phyloP scores from a whole-genome alignment of 2,329 filamentous ascomycete species.

The Sclerotinia glacialis region DNA sequence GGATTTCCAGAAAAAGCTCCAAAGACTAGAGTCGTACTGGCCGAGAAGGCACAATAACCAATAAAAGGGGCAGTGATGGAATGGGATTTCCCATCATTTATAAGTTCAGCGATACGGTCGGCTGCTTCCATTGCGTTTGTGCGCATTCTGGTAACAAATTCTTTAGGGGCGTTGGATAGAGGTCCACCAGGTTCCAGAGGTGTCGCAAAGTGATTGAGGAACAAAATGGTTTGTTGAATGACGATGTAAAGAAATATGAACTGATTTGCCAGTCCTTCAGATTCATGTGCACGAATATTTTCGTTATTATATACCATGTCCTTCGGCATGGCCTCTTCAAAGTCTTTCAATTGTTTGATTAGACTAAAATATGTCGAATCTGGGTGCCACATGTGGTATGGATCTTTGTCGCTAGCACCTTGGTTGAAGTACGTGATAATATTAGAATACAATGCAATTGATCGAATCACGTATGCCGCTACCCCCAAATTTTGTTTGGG shows the following conservation, averaged over 20 bases:
- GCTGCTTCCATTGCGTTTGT: constrained; percentile 78
- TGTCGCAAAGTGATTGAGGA: constrained; percentile 84
- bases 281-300: constrained; percentile 80
- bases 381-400: constrained; percentile 74
- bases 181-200: constrained; percentile 57
- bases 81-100: constrained; percentile 76
- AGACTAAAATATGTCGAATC: constrained; percentile 74
- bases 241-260: constrained; percentile 90
- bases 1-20: constrained; percentile 85
- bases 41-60: constrained; percentile 90
- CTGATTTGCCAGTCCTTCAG: constrained; percentile 82
- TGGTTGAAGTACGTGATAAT: constrained; percentile 89
- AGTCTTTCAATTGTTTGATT: constrained; percentile 66
- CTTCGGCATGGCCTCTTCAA: constrained; percentile 67
- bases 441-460: constrained; percentile 84
- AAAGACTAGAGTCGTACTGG: constrained; percentile 90
- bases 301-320: constrained; percentile 72
- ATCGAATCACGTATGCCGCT: constrained; percentile 81
- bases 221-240: constrained; percentile 84
- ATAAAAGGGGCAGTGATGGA: constrained; percentile 87
- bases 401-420: constrained; percentile 77
- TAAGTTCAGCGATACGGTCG: constrained; percentile 78
- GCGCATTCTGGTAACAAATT: constrained; percentile 74
- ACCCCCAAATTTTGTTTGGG: constrained; percentile 88
- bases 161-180: constrained; percentile 60